Percentiles rank a stretch among this genome's conserved stretches.
These are phyloP conservation scores for Geoglossum cookeanum DNA, from an alignment of 2,329 filamentous ascomycete genomes.

Conservation along the genomic window DNA sequence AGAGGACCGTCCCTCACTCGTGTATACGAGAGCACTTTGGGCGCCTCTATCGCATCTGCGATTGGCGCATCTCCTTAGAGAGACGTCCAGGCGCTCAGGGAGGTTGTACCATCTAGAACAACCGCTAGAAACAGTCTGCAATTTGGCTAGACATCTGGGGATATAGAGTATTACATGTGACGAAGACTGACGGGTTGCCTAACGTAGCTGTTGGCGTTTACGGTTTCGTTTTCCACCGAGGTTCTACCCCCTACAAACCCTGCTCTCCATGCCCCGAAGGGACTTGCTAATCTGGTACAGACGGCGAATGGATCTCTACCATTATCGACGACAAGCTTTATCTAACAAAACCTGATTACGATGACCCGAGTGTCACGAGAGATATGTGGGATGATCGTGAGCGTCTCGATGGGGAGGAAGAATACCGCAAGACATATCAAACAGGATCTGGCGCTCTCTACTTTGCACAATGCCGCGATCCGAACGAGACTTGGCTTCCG, in stretches of 20 bases:
- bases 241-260: constrained; percentile 10
- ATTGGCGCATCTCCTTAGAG: no score
- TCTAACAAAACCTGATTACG: constrained; percentile 63
- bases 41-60: no score
- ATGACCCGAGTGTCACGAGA: constrained; percentile 57
- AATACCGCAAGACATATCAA: constrained; percentile 52
- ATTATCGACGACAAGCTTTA: constrained; percentile 86
- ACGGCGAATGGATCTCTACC: constrained; percentile 49
- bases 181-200: background rate
- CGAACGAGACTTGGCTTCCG: constrained; percentile 69
- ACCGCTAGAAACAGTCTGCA: background rate
- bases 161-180: background rate
- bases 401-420: constrained; percentile 49
- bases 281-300: constrained; percentile 8
- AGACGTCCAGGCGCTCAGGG: no score
- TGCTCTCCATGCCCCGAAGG: background rate
- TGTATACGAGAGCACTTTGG: no score
- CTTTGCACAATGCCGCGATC: constrained; percentile 56
- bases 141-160: background rate
- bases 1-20: no score
- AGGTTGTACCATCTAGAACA: background rate
- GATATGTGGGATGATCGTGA: constrained; percentile 58
- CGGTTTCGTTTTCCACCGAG: constrained; percentile 30
- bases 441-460: constrained; percentile 59
- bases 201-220: constrained; percentile 26